A percentile compares a stretch with the other conserved stretches of the same genome.
Conservation (phyloP, 768 basidiomycete genomes). For the Termitomyces eurrhizus region DNA sequence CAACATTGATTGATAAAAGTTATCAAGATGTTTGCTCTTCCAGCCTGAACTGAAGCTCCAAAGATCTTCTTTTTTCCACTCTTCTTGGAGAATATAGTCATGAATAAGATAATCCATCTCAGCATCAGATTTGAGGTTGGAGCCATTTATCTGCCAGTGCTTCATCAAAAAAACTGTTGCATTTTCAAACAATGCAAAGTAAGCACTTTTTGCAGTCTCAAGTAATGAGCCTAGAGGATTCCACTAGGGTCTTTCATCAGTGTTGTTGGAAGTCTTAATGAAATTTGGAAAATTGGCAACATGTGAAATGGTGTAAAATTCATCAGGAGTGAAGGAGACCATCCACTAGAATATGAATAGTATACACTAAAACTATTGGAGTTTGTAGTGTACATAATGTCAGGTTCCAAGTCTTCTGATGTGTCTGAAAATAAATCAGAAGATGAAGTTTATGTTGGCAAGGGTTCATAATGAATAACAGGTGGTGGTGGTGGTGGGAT, state of each 20-base stretch:
- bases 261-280: background rate
- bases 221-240: background rate
- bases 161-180: conserved; percentile 18
- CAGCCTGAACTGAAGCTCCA: conserved; percentile 15
- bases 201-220: background rate
- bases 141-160: conserved; percentile 18
- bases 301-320: background rate
- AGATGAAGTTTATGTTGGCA: background rate
- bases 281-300: background rate
- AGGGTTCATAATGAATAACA: background rate
- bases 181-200: conserved; percentile 20
- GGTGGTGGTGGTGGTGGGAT: background rate
- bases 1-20: background rate
- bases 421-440: background rate
- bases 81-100: conserved; percentile 19
- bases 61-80: conserved; percentile 21
- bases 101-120: conserved; percentile 17
- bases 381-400: background rate
- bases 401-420: no score
- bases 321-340: conserved; percentile 5
- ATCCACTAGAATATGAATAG: background rate
- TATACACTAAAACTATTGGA: conserved; percentile 5
- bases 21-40: conserved; percentile 17
- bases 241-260: background rate
- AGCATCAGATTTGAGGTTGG: conserved; percentile 16